phyloP scores from a whole-genome alignment of 2,329 filamentous ascomycete species.

The Fusarium sp. region DNA sequence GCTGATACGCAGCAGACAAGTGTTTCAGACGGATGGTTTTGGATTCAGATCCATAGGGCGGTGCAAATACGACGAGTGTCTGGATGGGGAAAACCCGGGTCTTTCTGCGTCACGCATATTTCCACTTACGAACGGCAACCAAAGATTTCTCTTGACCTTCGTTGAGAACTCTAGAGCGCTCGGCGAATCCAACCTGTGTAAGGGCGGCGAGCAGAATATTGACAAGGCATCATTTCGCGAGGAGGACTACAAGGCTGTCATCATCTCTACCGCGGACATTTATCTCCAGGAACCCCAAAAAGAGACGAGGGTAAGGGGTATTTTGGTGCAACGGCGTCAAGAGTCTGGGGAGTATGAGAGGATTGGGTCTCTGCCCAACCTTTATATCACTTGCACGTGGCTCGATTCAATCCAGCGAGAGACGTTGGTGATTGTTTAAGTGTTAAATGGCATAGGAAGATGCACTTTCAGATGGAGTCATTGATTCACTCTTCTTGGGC shows the following conservation, averaged over 20 bases:
- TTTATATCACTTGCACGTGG: not conserved
- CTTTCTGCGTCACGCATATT: not conserved
- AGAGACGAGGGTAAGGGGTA: not conserved
- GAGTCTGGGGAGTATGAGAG: not conserved
- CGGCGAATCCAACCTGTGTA: not conserved
- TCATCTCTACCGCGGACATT: not conserved
- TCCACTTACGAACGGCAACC: too few relatives aligned
- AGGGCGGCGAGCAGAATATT: not conserved
- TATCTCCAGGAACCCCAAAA: not conserved
- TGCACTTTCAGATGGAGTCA: not conserved
- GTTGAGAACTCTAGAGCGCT: not conserved
- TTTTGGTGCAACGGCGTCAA: not conserved
- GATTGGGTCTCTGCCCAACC: not conserved
- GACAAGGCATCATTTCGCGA: not conserved
- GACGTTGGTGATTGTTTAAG: not conserved
- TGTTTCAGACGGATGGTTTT: not conserved
- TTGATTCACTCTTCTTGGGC: not conserved
- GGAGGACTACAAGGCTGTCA: not conserved
- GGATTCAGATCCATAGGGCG: not conserved
- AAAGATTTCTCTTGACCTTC: too few relatives aligned
- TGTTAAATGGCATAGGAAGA: fast-evolving
- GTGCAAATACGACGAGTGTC: not conserved
- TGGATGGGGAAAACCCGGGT: not conserved
- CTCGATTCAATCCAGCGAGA: not conserved
- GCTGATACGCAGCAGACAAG: not conserved